phyloP scores from a whole-genome alignment of 768 basidiomycete genomes.

The Megacollybia marginata region DNA sequence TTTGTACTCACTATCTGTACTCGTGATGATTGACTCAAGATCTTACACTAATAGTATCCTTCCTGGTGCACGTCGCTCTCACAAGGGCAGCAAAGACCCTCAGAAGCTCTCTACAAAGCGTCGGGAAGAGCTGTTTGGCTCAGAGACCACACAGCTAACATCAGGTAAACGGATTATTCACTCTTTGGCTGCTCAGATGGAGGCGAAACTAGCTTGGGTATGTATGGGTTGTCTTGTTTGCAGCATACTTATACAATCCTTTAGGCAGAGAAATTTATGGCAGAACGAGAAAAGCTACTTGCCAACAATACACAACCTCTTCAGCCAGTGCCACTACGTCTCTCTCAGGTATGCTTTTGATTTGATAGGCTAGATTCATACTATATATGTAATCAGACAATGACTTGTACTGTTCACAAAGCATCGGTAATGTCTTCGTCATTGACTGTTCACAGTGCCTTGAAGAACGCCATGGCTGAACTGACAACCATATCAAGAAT shows the following conservation, averaged over 20 bases:
- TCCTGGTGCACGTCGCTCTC: not conserved
- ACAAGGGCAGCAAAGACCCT: too few species aligned
- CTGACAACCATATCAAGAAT: too few species aligned
- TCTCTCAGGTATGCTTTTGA: too few species aligned
- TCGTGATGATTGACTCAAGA: not conserved
- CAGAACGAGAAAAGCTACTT: too few species aligned
- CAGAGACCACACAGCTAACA: not conserved
- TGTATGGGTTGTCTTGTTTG: not conserved
- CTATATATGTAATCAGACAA: too few species aligned
- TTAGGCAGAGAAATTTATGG: not conserved
- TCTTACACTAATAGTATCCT: not conserved
- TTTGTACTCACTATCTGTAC: constrained; percentile 2
- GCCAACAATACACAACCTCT: not conserved
- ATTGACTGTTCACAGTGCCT: too few species aligned
- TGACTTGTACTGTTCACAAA: too few species aligned
- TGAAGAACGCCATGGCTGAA: too few species aligned
- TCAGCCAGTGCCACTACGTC: too few species aligned
- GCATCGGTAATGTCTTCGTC: too few species aligned
- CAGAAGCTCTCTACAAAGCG: not conserved
- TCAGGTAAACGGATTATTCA: not conserved
- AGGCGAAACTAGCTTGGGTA: not conserved
- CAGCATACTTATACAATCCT: not conserved
- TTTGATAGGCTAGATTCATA: too few species aligned
- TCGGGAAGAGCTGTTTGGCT: not conserved
- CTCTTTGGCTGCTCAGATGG: too few species aligned